Evolutionary conservation across 176 grass and related monocot species (phyloP).

Genomic region (Aegilops speltoides): DNA sequence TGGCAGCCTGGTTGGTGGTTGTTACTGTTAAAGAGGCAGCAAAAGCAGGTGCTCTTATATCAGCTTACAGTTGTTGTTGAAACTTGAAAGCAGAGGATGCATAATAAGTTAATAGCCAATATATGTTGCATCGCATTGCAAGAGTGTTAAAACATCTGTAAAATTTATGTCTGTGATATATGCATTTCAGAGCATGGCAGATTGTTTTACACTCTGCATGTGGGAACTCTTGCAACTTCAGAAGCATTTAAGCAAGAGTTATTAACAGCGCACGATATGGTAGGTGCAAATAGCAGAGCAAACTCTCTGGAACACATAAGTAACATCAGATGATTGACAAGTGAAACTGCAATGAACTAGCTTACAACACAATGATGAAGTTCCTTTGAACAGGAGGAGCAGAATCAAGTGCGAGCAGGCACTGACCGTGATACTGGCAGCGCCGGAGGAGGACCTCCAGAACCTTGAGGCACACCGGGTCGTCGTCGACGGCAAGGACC

Average conservation of each 20-base stretch:
- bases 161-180: background rate
- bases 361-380: background rate
- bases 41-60: background rate
- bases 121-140: background rate
- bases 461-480: slow-evolving; percentile 58
- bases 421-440: slow-evolving; percentile 47
- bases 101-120: background rate
- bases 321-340: background rate
- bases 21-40: slow-evolving; percentile 56
- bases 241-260: background rate
- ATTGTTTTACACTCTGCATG: slow-evolving; percentile 12
- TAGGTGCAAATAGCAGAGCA: background rate
- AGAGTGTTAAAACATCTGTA: background rate
- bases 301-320: slow-evolving; percentile 31
- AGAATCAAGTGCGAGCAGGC: background rate
- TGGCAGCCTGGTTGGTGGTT: slow-evolving; percentile 61
- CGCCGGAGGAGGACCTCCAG: slow-evolving; percentile 40
- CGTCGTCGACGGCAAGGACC: slow-evolving; percentile 72
- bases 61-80: slow-evolving; percentile 4
- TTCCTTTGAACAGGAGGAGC: background rate
- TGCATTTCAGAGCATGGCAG: slow-evolving; percentile 6
- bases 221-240: slow-evolving; percentile 4
- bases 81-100: background rate
- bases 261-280: background rate
- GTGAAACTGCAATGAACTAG: background rate